Evolutionary conservation across 2,329 filamentous ascomycete species (phyloP).

Genomic region (Microsporum canis): DNA sequence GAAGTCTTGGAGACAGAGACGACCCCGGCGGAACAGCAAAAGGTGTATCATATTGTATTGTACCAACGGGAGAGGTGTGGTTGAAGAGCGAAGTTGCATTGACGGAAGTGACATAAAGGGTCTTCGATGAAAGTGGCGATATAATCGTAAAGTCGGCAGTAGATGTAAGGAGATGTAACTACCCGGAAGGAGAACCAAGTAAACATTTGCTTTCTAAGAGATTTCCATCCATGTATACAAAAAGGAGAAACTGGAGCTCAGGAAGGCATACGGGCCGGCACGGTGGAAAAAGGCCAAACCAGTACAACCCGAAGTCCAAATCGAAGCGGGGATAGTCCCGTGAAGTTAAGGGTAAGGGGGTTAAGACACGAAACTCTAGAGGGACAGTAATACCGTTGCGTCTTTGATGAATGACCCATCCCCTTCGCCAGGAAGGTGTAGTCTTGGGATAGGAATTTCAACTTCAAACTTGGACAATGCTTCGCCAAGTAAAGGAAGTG

Average conservation of each 20-base stretch:
- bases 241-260: neutral
- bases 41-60: conserved; percentile 60
- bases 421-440: conserved; percentile 44
- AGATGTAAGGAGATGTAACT: conserved; percentile 71
- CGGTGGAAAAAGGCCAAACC: neutral
- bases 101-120: conserved; percentile 64
- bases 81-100: conserved; percentile 83
- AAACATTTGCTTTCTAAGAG: neutral
- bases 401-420: conserved; percentile 61
- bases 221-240: neutral
- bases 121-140: conserved; percentile 64
- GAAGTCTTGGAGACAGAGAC: conserved; percentile 61
- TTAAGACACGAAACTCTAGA: conserved; percentile 10
- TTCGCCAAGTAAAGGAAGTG: conserved; percentile 58
- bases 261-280: neutral
- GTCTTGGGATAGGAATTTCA: conserved; percentile 57
- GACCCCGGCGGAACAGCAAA: conserved; percentile 68
- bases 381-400: conserved; percentile 47
- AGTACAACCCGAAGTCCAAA: neutral
- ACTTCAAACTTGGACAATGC: conserved; percentile 62
- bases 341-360: neutral
- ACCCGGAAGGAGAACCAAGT: conserved; percentile 3
- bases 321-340: neutral
- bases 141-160: conserved; percentile 73
- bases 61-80: conserved; percentile 62